These are phyloP conservation scores for Pseudopediastrum boryanum DNA, from an alignment of 139 green algal genomes.

Conservation along the genomic window DNA sequence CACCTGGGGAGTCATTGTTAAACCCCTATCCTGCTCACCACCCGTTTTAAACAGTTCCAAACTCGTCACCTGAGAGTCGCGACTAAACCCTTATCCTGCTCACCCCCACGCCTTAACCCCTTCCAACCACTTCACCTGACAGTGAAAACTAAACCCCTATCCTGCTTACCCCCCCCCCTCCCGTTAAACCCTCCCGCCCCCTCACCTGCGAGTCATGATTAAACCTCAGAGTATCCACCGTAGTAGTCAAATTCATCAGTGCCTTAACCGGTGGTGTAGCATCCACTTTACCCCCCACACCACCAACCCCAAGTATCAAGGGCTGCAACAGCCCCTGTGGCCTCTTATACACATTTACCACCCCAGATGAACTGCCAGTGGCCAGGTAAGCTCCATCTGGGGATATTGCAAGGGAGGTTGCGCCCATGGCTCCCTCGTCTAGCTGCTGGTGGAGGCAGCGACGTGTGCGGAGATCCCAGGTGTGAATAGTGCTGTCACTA, in stretches of 20 bases:
- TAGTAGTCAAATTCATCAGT: constrained; percentile 90
- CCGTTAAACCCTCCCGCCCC: too few species aligned
- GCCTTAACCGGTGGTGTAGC: constrained; percentile 48
- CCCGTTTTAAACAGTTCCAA: too few species aligned
- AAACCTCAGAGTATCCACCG: constrained; percentile 84
- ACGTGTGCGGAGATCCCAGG: constrained; percentile 91
- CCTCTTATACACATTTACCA: constrained; percentile 91
- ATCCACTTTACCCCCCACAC: neutral
- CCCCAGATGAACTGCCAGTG: constrained; percentile 64
- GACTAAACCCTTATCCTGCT: too few species aligned
- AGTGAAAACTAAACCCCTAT: too few species aligned
- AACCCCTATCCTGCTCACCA: too few species aligned
- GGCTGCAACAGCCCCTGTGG: constrained; percentile 21
- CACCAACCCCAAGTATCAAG: constrained; percentile 5
- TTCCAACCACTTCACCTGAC: too few species aligned
- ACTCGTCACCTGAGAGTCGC: too few species aligned
- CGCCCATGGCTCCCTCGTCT: constrained; percentile 73
- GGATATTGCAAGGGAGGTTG: constrained; percentile 63
- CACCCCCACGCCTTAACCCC: too few species aligned
- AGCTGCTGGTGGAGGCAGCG: constrained; percentile 72
- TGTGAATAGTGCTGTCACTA: constrained; percentile 84
- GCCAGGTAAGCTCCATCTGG: constrained; percentile 67
- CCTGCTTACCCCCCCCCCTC: too few species aligned
- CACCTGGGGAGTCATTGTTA: too few species aligned
- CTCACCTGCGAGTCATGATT: constrained; percentile 74